These are phyloP conservation scores for Diaporthe destruens DNA, from an alignment of 2,329 filamentous ascomycete species.

Conservation along the genomic window DNA sequence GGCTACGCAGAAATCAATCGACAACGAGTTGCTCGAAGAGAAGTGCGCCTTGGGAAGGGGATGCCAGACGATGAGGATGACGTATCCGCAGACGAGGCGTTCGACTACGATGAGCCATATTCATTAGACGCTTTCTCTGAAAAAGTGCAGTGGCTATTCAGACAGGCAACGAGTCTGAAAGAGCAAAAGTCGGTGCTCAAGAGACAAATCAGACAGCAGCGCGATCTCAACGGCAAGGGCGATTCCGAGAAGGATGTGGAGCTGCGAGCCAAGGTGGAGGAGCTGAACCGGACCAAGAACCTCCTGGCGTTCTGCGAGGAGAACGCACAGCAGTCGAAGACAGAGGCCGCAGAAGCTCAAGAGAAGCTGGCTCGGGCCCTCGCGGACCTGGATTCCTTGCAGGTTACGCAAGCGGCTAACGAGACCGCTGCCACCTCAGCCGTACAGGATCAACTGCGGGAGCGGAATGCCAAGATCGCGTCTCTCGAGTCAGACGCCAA, in stretches of 20 bases:
- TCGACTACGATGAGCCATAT: slow-evolving; percentile 71
- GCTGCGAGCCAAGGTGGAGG: slow-evolving; percentile 68
- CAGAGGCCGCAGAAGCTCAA: slow-evolving; percentile 55
- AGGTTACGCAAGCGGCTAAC: slow-evolving; percentile 49
- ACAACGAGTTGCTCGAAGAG: slow-evolving; percentile 65
- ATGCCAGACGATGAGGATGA: slow-evolving; percentile 68
- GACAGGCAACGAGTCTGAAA: slow-evolving; percentile 80
- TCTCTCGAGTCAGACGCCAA: slow-evolving; percentile 58
- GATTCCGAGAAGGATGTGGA: slow-evolving; percentile 78
- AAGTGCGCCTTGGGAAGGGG: slow-evolving; percentile 68
- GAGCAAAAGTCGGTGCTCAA: slow-evolving; percentile 92
- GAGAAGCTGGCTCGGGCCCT: slow-evolving; percentile 63
- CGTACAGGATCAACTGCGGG: slow-evolving; percentile 55
- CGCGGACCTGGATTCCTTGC: slow-evolving; percentile 59
- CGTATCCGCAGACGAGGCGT: slow-evolving; percentile 72
- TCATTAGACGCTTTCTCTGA: slow-evolving; percentile 81
- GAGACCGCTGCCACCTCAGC: slow-evolving; percentile 51
- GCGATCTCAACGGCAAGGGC: slow-evolving; percentile 89
- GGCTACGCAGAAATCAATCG: slow-evolving; percentile 68
- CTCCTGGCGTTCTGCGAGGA: slow-evolving; percentile 51
- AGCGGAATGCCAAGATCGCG: slow-evolving; percentile 58
- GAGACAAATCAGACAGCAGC: slow-evolving; percentile 94
- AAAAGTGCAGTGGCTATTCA: slow-evolving; percentile 83
- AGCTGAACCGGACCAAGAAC: slow-evolving; percentile 59
- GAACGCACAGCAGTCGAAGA: slow-evolving; percentile 37